Evolutionary conservation across 345 rosid species (phyloP).

Genomic region (Euphorbia lathyris): DNA sequence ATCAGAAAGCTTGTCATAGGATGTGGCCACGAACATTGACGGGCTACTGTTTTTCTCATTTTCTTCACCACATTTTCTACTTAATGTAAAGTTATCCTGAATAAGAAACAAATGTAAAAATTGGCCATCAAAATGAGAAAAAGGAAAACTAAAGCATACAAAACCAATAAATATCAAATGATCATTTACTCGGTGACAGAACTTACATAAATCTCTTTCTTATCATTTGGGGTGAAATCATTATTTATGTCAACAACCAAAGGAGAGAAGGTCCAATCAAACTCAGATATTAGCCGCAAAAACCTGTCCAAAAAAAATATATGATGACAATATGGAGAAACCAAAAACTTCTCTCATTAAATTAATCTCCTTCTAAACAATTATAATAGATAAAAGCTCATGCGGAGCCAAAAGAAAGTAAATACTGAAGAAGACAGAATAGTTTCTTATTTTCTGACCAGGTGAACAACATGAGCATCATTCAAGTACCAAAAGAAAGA

Average conservation of each 20-base stretch:
- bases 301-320: slow-evolving; percentile 60
- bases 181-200: slow-evolving; percentile 15
- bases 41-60: slow-evolving; percentile 47
- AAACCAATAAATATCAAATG: slow-evolving; percentile 12
- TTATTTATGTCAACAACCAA: slow-evolving; percentile 76
- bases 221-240: slow-evolving; percentile 61
- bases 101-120: slow-evolving; percentile 12
- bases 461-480: too few species aligned
- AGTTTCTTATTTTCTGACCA: background rate
- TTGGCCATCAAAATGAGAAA: background rate
- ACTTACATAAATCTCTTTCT: slow-evolving; percentile 77
- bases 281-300: slow-evolving; percentile 67
- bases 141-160: background rate
- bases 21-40: slow-evolving; percentile 81
- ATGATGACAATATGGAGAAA: background rate
- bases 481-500: background rate
- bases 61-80: slow-evolving; percentile 55
- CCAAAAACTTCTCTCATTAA: slow-evolving; percentile 1
- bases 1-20: slow-evolving; percentile 89
- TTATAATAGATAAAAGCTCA: background rate
- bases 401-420: background rate
- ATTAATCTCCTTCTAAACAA: background rate
- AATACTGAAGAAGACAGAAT: background rate
- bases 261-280: slow-evolving; percentile 81
- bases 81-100: slow-evolving; percentile 66